Conservation (phyloP, 768 basidiomycete genomes). For the Tricholoma furcatifolium region DNA sequence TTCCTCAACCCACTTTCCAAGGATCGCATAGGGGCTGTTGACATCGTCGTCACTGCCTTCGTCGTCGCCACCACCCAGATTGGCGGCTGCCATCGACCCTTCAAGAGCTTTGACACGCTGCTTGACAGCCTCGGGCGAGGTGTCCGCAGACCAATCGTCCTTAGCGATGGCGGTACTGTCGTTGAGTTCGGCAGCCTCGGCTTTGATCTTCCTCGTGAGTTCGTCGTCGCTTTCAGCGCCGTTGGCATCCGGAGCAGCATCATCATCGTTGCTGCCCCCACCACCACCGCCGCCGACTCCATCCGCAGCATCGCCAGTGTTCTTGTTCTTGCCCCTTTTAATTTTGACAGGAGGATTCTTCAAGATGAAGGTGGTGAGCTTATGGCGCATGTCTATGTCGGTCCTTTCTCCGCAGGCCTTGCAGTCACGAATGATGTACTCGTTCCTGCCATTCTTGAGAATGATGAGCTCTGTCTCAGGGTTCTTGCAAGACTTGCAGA, state of each 20-base stretch:
- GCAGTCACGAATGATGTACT: slow-evolving; percentile 93
- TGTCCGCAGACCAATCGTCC: slow-evolving; percentile 92
- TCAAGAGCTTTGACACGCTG: slow-evolving; percentile 76
- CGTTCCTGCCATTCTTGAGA: slow-evolving; percentile 75
- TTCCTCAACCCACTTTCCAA: slow-evolving; percentile 86
- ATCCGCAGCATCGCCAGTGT: slow-evolving; percentile 29
- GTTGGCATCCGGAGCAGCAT: slow-evolving; percentile 41
- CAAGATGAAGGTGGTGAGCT: slow-evolving; percentile 92
- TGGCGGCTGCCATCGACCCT: slow-evolving; percentile 49
- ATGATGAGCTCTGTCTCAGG: slow-evolving; percentile 96
- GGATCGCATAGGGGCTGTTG: slow-evolving; percentile 81
- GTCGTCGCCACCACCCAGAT: slow-evolving; percentile 63
- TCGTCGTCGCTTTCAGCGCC: slow-evolving; percentile 85
- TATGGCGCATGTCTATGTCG: slow-evolving; percentile 93
- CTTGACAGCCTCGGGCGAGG: slow-evolving; percentile 85
- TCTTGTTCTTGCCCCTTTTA: slow-evolving; percentile 70
- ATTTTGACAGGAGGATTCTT: slow-evolving; percentile 95
- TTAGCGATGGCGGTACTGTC: slow-evolving; percentile 56
- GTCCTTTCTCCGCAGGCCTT: slow-evolving; percentile 97
- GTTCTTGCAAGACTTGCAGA: slow-evolving; percentile 98
- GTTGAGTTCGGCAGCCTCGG: slow-evolving; percentile 79
- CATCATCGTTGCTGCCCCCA: slow-evolving; percentile 35
- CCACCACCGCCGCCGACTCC: slow-evolving; percentile 21
- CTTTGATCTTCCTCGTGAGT: slow-evolving; percentile 87
- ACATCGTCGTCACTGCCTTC: slow-evolving; percentile 87